Base-by-base conservation (phyloP, 164 flowering plant species). In the Santalum album region DNA sequence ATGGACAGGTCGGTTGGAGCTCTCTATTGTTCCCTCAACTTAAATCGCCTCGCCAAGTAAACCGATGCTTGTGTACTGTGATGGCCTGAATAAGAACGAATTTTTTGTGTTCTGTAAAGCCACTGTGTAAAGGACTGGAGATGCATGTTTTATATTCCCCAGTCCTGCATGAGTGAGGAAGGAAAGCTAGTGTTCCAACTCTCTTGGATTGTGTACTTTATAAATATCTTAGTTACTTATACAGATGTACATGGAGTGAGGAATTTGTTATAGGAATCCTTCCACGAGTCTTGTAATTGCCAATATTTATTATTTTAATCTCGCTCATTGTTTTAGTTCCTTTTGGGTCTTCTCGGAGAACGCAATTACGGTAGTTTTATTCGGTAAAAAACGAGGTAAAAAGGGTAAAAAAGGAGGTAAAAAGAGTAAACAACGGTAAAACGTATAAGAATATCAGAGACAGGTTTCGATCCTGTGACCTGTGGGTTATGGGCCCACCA, bases 401-500 rank as follows among this genome's bases (percentile, higher is more conserved):
- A 29, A 29, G n/a, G 34, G 34, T 29, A 29, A 4, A 29, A 3
- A 29, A 29, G 6, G 9, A 29, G 34, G 34, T 29, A 29, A 29
- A 29, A 29, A 29, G n/a, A n/a, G n/a, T n/a, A n/a, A n/a, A n/a
- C n/a, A n/a, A n/a, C n/a, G n/a, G n/a, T 9, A 29, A 29, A 9
- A 3, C 6, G 34, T 9, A 29, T 3, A 3, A 3, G 34, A 29
- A 29, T 84, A 84, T 87, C 87, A 85, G 84, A 87, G 91, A 81
- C 83, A 85, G 81, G 98, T 90, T 90, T 86, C 95, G 88, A 90
- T 90, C 96, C 82, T 81, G 84, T 83, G 91, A 85, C 97, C 90
- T 87, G 89, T 90, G 94, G 94, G 94, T 90, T 90, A 85, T 90
- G 87, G 94, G 89, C 97, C 94, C 91, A 90, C 90, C 97, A 87